These are phyloP conservation scores for Globisporangium echinulatum DNA, from an alignment of 352 stramenopile species.

Conservation along the genomic window DNA sequence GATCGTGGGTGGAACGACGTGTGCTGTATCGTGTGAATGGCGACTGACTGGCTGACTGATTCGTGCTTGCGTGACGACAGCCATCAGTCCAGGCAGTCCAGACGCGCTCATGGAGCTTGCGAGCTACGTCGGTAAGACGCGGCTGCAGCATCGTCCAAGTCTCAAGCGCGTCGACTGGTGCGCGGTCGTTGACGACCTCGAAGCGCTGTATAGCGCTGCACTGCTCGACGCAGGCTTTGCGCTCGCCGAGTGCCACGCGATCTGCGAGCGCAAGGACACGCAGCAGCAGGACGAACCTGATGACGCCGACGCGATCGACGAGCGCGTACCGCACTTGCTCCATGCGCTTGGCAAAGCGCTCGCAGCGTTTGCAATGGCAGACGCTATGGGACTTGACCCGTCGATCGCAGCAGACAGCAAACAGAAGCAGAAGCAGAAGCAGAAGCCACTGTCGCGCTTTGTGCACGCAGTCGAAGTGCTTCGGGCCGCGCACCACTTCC, in stretches of 20 bases:
- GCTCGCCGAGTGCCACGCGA: slow-evolving; percentile 53
- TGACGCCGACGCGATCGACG: slow-evolving; percentile 51
- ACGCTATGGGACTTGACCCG: not conserved
- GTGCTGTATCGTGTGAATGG: not conserved
- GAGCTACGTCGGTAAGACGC: slow-evolving; percentile 51
- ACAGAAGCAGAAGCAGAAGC: slow-evolving; percentile 12
- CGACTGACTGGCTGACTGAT: not conserved
- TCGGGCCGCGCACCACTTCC: slow-evolving; percentile 65
- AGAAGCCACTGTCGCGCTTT: slow-evolving; percentile 19
- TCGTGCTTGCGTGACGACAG: slow-evolving; percentile 4
- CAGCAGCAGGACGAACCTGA: slow-evolving; percentile 48
- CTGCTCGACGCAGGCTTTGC: slow-evolving; percentile 37
- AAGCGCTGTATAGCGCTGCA: slow-evolving; percentile 31
- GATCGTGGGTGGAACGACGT: too few species aligned
- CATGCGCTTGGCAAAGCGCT: slow-evolving; percentile 57
- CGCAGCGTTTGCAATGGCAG: slow-evolving; percentile 18
- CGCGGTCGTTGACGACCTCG: slow-evolving; percentile 34
- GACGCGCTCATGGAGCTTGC: slow-evolving; percentile 72
- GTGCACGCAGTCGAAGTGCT: slow-evolving; percentile 57
- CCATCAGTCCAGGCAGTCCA: slow-evolving; percentile 43
- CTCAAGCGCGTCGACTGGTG: slow-evolving; percentile 24
- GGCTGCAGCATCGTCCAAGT: slow-evolving; percentile 13
- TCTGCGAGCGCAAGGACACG: slow-evolving; percentile 60
- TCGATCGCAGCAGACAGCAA: slow-evolving; percentile 1
- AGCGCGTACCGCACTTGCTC: slow-evolving; percentile 56